Percentiles rank a stretch among this genome's conserved stretches.
These are phyloP conservation scores for Aspergillus japonicus DNA, from an alignment of 2,329 filamentous ascomycete species.

Conservation along the genomic window DNA sequence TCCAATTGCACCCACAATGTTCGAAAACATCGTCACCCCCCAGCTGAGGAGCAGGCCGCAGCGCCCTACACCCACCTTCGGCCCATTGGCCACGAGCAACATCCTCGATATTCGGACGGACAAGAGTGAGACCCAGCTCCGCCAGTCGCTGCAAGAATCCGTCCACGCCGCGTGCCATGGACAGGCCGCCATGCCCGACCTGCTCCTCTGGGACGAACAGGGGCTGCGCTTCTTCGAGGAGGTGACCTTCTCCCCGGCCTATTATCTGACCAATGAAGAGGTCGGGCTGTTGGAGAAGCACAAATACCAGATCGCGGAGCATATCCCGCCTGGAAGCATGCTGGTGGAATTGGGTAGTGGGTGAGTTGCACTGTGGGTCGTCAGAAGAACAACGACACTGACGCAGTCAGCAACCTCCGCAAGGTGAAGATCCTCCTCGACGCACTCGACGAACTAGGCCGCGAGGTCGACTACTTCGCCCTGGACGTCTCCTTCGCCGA, in stretches of 20 bases:
- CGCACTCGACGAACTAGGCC: constrained; percentile 70
- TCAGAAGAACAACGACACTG: constrained; percentile 46
- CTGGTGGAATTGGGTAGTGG: constrained; percentile 16
- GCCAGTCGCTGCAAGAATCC: constrained; percentile 3
- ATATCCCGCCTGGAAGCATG: constrained; percentile 8
- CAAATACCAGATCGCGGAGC: constrained; percentile 6
- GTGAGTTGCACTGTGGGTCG: background rate
- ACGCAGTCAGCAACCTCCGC: constrained; percentile 52
- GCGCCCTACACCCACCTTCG: background rate
- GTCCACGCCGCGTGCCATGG: constrained; percentile 5
- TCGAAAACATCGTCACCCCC: background rate
- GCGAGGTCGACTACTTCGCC: constrained; percentile 79
- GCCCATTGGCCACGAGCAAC: background rate
- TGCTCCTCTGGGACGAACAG: constrained; percentile 26
- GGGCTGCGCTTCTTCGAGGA: constrained; percentile 28
- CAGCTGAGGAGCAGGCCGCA: background rate
- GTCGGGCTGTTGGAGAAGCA: constrained; percentile 6
- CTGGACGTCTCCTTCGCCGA: constrained; percentile 76
- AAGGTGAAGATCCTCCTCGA: constrained; percentile 79
- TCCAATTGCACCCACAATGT: background rate
- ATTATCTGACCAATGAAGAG: constrained; percentile 12
- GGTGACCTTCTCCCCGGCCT: constrained; percentile 21
- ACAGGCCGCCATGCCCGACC: constrained; percentile 22
- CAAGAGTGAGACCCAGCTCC: constrained; percentile 6
- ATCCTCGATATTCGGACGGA: constrained; percentile 15